These are phyloP conservation scores for Umbelopsis vinacea DNA, from an alignment of 192 early-diverging fungal species.

Conservation along the genomic window DNA sequence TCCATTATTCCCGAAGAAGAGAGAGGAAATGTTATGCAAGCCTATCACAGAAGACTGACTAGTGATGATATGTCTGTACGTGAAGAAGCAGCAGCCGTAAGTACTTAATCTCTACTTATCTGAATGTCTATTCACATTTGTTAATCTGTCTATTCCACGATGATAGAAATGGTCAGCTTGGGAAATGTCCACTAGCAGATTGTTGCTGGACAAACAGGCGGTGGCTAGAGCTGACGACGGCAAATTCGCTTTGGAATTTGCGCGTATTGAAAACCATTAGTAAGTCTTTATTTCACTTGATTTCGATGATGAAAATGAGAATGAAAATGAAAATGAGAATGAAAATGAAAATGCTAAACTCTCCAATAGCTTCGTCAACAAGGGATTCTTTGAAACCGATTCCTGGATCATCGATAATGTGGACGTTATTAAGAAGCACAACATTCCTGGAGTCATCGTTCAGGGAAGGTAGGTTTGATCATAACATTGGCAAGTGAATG, in stretches of 20 bases:
- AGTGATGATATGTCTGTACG: slow-evolving; percentile 51
- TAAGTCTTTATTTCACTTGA: not conserved
- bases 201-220: slow-evolving; percentile 56
- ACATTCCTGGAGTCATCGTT: slow-evolving; percentile 68
- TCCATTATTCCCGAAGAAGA: slow-evolving; percentile 64
- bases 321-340: not conserved
- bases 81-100: slow-evolving; percentile 59
- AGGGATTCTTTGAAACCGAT: slow-evolving; percentile 70
- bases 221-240: slow-evolving; percentile 62
- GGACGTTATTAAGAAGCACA: slow-evolving; percentile 55
- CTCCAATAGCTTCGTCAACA: slow-evolving; percentile 64
- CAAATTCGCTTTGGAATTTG: slow-evolving; percentile 67
- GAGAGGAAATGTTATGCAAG: slow-evolving; percentile 61
- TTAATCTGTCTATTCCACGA: too few species aligned
- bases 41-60: slow-evolving; percentile 71
- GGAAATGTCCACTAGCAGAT: slow-evolving; percentile 62
- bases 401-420: slow-evolving; percentile 66
- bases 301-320: not conserved
- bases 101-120: not conserved
- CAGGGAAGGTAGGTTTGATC: slow-evolving; percentile 63
- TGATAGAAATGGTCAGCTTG: slow-evolving; percentile 42
- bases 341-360: not conserved
- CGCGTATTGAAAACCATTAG: slow-evolving; percentile 68
- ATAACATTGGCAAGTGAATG: slow-evolving; percentile 47
- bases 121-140: too few species aligned